Percentiles rank a stretch among this genome's conserved stretches.
phyloP scores from a whole-genome alignment of 164 flowering plant species.

The Umbilicus rupestris region DNA sequence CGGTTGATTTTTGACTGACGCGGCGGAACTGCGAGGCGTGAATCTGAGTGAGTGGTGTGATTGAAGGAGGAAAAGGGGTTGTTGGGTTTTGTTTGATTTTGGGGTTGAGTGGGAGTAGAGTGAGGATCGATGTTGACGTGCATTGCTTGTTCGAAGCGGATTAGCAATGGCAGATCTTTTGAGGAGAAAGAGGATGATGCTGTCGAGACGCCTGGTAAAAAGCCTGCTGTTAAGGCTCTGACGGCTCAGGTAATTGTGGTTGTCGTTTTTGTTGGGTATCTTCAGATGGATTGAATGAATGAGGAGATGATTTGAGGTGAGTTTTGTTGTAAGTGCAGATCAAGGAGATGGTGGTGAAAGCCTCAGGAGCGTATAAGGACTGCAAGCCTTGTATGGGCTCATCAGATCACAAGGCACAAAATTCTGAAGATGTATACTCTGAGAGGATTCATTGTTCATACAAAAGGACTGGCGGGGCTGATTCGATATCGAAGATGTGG shows the following conservation, averaged over 20 bases:
- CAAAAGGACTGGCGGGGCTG: conserved; percentile 51
- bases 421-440: conserved; percentile 49
- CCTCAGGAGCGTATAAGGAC: conserved; percentile 68
- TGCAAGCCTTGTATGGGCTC: conserved; percentile 86
- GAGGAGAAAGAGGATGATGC: conserved; percentile 29
- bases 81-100: too few relatives aligned
- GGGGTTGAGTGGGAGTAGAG: too few relatives aligned
- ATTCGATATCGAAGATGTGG: conserved; percentile 57
- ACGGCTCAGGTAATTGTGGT: conserved; percentile 47
- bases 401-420: conserved; percentile 22
- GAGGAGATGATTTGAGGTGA: not conserved
- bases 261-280: not conserved
- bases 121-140: too few relatives aligned
- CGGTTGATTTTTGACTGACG: too few relatives aligned
- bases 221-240: conserved; percentile 61
- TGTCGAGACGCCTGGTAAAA: conserved; percentile 37
- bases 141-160: conserved; percentile 82
- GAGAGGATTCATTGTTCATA: conserved; percentile 54
- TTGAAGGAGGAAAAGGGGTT: conserved; percentile 23
- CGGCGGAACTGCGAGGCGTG: not conserved
- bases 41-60: not conserved
- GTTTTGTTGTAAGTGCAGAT: conserved; percentile 31
- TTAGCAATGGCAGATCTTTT: conserved; percentile 36
- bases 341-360: conserved; percentile 62
- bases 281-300: too few relatives aligned